A percentile compares a stretch with the other conserved stretches of the same genome.
Evolutionary conservation across 2,329 filamentous ascomycete species (phyloP).

Genomic region (Berkeleyomyces basicola): DNA sequence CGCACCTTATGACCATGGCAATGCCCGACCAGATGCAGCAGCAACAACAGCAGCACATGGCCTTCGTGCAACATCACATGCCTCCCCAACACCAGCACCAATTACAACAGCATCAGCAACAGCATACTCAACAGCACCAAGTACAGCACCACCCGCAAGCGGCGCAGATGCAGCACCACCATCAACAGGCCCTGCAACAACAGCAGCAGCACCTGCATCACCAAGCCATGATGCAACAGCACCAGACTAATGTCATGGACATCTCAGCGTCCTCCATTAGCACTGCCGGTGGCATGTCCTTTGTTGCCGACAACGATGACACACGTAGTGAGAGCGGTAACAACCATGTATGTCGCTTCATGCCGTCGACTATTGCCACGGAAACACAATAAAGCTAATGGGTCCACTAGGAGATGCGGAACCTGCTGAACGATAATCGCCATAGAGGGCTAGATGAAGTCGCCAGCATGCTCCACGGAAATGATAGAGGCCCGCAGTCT

Average conservation of each 20-base stretch:
- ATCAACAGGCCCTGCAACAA: conserved; percentile 5
- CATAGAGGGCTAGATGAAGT: conserved; percentile 53
- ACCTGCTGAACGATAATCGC: conserved; percentile 54
- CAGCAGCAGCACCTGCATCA: conserved; percentile 19
- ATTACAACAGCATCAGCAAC: conserved; percentile 16
- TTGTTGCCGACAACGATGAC: conserved; percentile 9
- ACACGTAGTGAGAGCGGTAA: conserved; percentile 6
- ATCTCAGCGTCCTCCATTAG: conserved; percentile 6
- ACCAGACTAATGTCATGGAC: conserved; percentile 25
- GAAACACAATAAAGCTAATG: conserved; percentile 63
- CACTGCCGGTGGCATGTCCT: conserved; percentile 3
- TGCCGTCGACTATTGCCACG: background rate
- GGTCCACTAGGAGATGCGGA: conserved; percentile 43
- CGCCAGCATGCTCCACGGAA: conserved; percentile 58
- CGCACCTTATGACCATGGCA: conserved; percentile 9
- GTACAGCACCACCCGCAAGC: conserved; percentile 8
- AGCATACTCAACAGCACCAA: conserved; percentile 6
- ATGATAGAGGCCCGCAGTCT: conserved; percentile 64
- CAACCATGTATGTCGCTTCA: conserved; percentile 5
- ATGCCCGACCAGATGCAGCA: conserved; percentile 11
- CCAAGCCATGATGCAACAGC: conserved; percentile 27
- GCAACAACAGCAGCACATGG: conserved; percentile 5
- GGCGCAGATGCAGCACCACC: conserved; percentile 8
- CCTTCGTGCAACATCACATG: conserved; percentile 8
- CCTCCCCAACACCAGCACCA: conserved; percentile 16